A percentile compares a stretch with the other conserved stretches of the same genome.
These are phyloP conservation scores for Malus domestica DNA, from an alignment of 306 rosid species.

Conservation along the genomic window ASM211411v1 NC_041793.1:25076501-25077000, in stretches of 20 bases:
- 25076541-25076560: not conserved
- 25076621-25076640: not conserved
- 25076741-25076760: slow-evolving; percentile 86
- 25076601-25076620: not conserved
- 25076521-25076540: not conserved
- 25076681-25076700: slow-evolving; percentile 3
- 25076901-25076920: slow-evolving; percentile 78
- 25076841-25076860: slow-evolving; percentile 77
- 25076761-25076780: slow-evolving; percentile 84
- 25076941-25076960: slow-evolving; percentile 89
- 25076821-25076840: slow-evolving; percentile 80
- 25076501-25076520: not conserved
- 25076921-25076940: slow-evolving; percentile 70
- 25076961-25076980: slow-evolving; percentile 79
- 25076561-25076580: not conserved
- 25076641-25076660: not conserved
- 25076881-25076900: slow-evolving; percentile 95
- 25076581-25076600: not conserved
- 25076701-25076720: slow-evolving; percentile 91
- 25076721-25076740: slow-evolving; percentile 95
- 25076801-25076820: slow-evolving; percentile 53
- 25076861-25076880: slow-evolving; percentile 97
- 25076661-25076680: slow-evolving; percentile 5
- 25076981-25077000: slow-evolving; percentile 84
- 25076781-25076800: slow-evolving; percentile 59